Percentiles rank a stretch among this genome's conserved stretches.
Conservation (phyloP, 2,329 filamentous ascomycete genomes). For the Stagonosporopsis rhizophila region DNA sequence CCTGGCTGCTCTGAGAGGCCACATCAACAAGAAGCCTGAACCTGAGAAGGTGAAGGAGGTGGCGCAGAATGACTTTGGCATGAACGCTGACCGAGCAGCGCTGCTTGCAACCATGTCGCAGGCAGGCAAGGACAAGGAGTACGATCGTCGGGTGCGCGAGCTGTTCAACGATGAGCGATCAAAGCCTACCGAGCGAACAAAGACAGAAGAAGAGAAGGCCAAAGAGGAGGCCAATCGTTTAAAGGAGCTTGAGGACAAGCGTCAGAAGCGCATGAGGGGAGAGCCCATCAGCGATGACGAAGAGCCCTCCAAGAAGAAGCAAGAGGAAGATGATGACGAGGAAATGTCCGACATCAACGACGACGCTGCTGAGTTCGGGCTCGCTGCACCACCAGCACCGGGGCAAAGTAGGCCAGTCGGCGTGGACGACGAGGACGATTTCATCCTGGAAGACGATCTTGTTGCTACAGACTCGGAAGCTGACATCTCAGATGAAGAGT, state of each 20-base stretch:
- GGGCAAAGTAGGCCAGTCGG: slow-evolving; percentile 43
- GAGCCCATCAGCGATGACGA: slow-evolving; percentile 76
- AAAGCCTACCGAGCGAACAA: slow-evolving; percentile 83
- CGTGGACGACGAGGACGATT: slow-evolving; percentile 92
- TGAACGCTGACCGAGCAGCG: slow-evolving; percentile 68
- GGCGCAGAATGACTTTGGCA: slow-evolving; percentile 50
- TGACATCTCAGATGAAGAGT: slow-evolving; percentile 45
- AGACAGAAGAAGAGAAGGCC: slow-evolving; percentile 61
- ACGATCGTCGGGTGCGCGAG: slow-evolving; percentile 82
- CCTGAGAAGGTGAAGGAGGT: slow-evolving; percentile 51
- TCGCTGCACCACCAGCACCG: slow-evolving; percentile 64
- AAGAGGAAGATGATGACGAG: slow-evolving; percentile 46
- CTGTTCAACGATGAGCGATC: slow-evolving; percentile 85
- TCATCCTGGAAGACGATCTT: slow-evolving; percentile 86
- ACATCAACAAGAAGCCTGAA: slow-evolving; percentile 59
- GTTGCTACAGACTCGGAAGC: slow-evolving; percentile 76
- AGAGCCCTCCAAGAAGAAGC: slow-evolving; percentile 57
- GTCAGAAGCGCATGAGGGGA: slow-evolving; percentile 85
- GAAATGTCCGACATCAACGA: slow-evolving; percentile 49
- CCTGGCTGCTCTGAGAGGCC: slow-evolving; percentile 70
- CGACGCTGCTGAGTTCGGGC: slow-evolving; percentile 67
- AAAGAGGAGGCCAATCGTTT: slow-evolving; percentile 79
- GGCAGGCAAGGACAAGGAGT: slow-evolving; percentile 79
- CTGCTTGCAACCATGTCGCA: slow-evolving; percentile 68
- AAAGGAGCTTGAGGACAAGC: slow-evolving; percentile 81